These are phyloP conservation scores for Guadua angustifolia DNA, from an alignment of 176 grass and related monocot genomes.

Conservation along the genomic window DNA sequence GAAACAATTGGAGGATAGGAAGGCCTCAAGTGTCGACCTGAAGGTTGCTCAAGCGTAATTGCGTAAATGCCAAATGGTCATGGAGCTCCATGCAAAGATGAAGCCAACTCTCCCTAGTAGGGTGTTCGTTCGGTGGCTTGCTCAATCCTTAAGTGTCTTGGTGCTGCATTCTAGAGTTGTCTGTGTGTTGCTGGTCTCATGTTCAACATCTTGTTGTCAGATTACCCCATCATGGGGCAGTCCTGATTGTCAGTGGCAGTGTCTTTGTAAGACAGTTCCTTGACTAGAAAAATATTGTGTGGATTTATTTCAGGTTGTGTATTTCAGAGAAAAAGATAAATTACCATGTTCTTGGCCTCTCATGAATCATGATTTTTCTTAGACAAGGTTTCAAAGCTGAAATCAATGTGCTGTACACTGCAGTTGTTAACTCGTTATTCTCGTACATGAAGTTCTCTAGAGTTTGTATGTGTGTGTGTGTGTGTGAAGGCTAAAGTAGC, in stretches of 20 bases:
- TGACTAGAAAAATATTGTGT: conserved; percentile 37
- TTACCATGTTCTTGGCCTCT: conserved; percentile 28
- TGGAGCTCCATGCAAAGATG: conserved; percentile 32
- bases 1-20: conserved; percentile 54
- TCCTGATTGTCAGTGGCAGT: conserved; percentile 44
- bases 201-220: conserved; percentile 65
- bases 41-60: conserved; percentile 44
- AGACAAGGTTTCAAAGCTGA: neutral
- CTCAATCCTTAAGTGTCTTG: conserved; percentile 43
- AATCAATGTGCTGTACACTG: neutral
- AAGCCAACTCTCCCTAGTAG: conserved; percentile 38
- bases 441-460: neutral
- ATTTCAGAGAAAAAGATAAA: conserved; percentile 21
- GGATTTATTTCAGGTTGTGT: conserved; percentile 32
- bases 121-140: conserved; percentile 32
- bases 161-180: conserved; percentile 46
- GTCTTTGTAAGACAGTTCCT: conserved; percentile 77
- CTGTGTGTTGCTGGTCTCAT: conserved; percentile 46
- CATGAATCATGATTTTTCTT: neutral
- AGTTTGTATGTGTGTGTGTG: too few species aligned
- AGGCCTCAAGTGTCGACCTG: conserved; percentile 41
- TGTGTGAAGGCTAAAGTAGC: neutral
- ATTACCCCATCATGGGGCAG: conserved; percentile 43
- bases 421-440: neutral
- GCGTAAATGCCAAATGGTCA: neutral